Conservation (phyloP, 345 rosid genomes). For the Aquilaria yunnanensis region DNA sequence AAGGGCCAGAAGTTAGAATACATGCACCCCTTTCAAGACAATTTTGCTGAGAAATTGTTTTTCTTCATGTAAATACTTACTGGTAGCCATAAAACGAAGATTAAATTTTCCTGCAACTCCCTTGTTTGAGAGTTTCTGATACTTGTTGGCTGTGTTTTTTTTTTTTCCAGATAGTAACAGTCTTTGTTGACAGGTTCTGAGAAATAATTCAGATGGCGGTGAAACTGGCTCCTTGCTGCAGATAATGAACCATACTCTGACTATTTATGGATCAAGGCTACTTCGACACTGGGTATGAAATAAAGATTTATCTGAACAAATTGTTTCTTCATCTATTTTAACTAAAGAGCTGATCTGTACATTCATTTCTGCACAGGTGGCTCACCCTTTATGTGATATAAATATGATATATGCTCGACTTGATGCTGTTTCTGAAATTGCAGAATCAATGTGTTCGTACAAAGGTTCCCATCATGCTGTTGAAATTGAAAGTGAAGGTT, state of each 20-base stretch:
- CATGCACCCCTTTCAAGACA: too few species aligned
- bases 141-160: neutral
- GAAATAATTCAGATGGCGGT: constrained; percentile 72
- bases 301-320: constrained; percentile 4
- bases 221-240: constrained; percentile 79
- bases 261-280: constrained; percentile 84
- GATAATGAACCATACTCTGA: constrained; percentile 69
- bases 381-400: constrained; percentile 83
- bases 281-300: constrained; percentile 84
- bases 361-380: constrained; percentile 51
- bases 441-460: constrained; percentile 64
- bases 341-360: constrained; percentile 6
- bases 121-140: too few species aligned
- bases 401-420: constrained; percentile 87
- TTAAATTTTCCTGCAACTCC: too few species aligned
- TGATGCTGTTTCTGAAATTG: constrained; percentile 96
- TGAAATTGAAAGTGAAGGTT: constrained; percentile 32
- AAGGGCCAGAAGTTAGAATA: too few species aligned
- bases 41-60: too few species aligned
- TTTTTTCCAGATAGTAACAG: constrained; percentile 8
- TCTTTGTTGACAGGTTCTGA: constrained; percentile 48
- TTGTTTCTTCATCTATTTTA: constrained; percentile 1
- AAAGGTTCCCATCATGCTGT: constrained; percentile 32
- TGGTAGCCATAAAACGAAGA: too few species aligned
- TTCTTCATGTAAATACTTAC: too few species aligned